Percentiles rank a stretch among this genome's conserved stretches.
Evolutionary conservation across 176 grass and related monocot species (phyloP).

Genomic region (barley (Hordeum vulgare)): DNA sequence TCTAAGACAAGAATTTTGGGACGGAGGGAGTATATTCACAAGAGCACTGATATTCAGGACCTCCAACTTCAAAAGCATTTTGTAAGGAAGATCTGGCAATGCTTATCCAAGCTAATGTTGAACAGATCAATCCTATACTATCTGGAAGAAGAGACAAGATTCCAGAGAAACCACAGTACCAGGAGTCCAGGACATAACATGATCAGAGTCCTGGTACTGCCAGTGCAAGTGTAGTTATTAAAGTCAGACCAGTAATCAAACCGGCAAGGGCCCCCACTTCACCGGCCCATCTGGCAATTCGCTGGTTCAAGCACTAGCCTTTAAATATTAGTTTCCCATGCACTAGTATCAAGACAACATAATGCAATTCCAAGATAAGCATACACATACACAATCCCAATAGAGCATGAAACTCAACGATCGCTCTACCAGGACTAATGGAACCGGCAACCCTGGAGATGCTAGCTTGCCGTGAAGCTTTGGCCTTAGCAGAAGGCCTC

Average conservation of each 20-base stretch:
- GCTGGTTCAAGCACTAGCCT: background rate
- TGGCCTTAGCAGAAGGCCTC: no score
- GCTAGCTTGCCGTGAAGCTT: no score
- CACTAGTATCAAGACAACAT: background rate
- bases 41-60: constrained; percentile 7
- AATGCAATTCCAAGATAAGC: background rate
- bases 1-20: no score
- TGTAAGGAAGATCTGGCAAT: background rate
- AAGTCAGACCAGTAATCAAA: background rate
- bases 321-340: background rate
- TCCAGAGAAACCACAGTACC: background rate
- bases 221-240: constrained; percentile 6
- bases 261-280: background rate
- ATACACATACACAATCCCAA: background rate
- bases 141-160: background rate
- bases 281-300: background rate
- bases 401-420: background rate
- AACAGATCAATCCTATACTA: background rate
- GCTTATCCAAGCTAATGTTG: background rate
- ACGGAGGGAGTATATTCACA: no score
- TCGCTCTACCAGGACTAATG: no score
- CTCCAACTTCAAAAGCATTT: background rate
- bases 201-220: background rate
- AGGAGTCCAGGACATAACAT: background rate
- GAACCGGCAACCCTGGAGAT: no score